These are phyloP conservation scores for Taphrina communis DNA, from an alignment of 1,139 yeast species.

Conservation along the genomic window DNA sequence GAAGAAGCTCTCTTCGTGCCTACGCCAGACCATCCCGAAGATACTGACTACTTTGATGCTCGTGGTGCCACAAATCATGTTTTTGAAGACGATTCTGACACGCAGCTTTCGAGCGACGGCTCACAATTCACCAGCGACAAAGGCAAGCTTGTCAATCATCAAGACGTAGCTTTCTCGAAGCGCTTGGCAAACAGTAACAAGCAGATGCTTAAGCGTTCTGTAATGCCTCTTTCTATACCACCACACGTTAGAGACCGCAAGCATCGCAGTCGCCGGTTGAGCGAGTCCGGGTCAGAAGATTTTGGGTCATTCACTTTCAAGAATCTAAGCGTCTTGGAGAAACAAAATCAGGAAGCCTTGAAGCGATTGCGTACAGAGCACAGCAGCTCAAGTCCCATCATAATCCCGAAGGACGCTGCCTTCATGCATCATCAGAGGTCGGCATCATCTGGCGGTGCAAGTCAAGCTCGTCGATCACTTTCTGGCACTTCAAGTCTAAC, in stretches of 20 bases:
- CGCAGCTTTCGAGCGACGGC: constrained; percentile 24
- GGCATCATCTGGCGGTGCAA: constrained; percentile 42
- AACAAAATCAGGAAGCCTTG: constrained; percentile 91
- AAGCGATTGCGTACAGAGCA: constrained; percentile 85
- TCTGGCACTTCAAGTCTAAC: constrained; percentile 43
- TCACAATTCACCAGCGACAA: constrained; percentile 26
- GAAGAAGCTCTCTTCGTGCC: constrained; percentile 89
- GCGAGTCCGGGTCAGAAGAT: constrained; percentile 67
- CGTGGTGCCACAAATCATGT: constrained; percentile 83
- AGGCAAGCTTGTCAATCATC: background rate
- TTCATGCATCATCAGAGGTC: constrained; percentile 45
- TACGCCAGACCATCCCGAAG: constrained; percentile 74
- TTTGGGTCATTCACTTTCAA: constrained; percentile 94
- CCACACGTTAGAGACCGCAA: constrained; percentile 64
- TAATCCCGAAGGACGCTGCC: constrained; percentile 19
- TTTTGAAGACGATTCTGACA: constrained; percentile 47
- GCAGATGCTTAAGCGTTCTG: constrained; percentile 26
- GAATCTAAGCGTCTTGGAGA: constrained; percentile 85
- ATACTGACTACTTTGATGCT: constrained; percentile 87
- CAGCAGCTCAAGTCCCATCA: constrained; percentile 48
- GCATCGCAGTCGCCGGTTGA: constrained; percentile 66
- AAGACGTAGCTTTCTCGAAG: constrained; percentile 16
- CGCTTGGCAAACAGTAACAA: constrained; percentile 14
- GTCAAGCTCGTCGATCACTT: constrained; percentile 40
- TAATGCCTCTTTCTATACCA: constrained; percentile 59